Percentiles rank a stretch among this genome's conserved stretches.
Evolutionary conservation across 2,329 filamentous ascomycete genomes (phyloP).

Genomic region (Neospermospora avenae): DNA sequence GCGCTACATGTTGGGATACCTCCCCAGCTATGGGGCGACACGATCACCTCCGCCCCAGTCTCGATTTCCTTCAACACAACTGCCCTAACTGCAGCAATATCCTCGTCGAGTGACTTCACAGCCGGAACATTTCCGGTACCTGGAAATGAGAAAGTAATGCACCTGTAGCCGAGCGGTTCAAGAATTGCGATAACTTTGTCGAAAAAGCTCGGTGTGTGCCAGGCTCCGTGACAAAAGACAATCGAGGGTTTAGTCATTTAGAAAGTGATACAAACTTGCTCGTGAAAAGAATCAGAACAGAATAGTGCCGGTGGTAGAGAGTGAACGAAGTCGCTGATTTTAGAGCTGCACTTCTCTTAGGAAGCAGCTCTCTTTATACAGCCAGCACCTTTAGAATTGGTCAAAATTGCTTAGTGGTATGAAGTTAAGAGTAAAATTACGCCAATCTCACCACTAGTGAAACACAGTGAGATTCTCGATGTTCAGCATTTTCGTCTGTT

Average conservation of each 20-base stretch:
- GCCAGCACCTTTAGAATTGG: no score
- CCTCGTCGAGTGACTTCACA: constrained; percentile 15
- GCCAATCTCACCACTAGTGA: no score
- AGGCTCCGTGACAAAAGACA: constrained; percentile 22
- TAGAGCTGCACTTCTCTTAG: no score
- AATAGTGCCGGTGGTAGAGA: no score
- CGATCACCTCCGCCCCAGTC: constrained; percentile 37
- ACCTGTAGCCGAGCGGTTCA: constrained; percentile 20
- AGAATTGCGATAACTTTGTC: constrained; percentile 19
- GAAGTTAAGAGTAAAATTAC: no score
- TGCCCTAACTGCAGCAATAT: constrained; percentile 17
- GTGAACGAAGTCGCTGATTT: no score
- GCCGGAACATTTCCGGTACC: constrained; percentile 10
- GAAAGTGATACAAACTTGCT: not conserved
- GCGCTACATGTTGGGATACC: constrained; percentile 37
- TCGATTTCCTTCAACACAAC: constrained; percentile 27
- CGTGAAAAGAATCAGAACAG: not conserved
- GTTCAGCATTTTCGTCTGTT: no score
- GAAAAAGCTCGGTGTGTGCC: constrained; percentile 20
- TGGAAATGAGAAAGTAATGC: constrained; percentile 18
- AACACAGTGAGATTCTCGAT: no score
- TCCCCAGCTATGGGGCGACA: constrained; percentile 40
- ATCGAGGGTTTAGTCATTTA: constrained; percentile 19
- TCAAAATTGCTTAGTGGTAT: no score
- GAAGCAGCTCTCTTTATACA: no score